A percentile compares a stretch with the other conserved stretches of the same genome.
phyloP scores from a whole-genome alignment of 2,329 filamentous ascomycete species.

The Ophiostoma sp. region DNA sequence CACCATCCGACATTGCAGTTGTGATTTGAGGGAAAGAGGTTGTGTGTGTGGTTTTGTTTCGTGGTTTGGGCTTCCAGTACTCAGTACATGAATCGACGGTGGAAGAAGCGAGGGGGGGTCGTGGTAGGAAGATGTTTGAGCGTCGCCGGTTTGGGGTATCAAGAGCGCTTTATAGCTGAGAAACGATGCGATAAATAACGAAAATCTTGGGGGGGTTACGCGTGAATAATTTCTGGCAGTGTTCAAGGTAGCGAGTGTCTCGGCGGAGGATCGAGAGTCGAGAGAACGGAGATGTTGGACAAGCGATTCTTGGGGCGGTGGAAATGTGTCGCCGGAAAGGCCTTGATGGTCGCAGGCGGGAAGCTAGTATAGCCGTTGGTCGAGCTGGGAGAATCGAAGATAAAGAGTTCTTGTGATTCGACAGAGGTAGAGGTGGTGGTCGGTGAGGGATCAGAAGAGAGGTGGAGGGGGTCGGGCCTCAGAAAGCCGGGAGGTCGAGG shows the following conservation, averaged over 20 bases:
- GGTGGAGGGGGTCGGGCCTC: background rate
- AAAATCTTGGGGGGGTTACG: no score
- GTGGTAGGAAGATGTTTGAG: background rate
- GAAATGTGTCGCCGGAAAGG: no score
- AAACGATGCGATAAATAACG: background rate
- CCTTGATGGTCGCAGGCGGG: no score
- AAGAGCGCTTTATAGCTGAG: background rate
- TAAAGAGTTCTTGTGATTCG: no score
- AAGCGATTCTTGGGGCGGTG: no score
- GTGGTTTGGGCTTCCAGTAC: background rate
- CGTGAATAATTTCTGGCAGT: no score
- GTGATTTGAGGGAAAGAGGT: background rate
- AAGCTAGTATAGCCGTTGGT: no score
- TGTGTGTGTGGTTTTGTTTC: background rate
- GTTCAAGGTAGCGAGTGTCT: no score
- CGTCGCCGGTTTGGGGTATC: conserved; percentile 3
- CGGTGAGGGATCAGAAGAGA: background rate
- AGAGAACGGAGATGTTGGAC: no score
- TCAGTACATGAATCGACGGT: background rate
- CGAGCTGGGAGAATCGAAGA: no score
- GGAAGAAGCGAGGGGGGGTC: background rate
- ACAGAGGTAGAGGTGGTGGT: background rate
- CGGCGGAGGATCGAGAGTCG: no score
- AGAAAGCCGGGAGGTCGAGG: conserved; percentile 2
- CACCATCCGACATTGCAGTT: conserved; percentile 1